phyloP scores from a whole-genome alignment of 202 grass and related monocot genomes.

The Zizania palustris region DNA sequence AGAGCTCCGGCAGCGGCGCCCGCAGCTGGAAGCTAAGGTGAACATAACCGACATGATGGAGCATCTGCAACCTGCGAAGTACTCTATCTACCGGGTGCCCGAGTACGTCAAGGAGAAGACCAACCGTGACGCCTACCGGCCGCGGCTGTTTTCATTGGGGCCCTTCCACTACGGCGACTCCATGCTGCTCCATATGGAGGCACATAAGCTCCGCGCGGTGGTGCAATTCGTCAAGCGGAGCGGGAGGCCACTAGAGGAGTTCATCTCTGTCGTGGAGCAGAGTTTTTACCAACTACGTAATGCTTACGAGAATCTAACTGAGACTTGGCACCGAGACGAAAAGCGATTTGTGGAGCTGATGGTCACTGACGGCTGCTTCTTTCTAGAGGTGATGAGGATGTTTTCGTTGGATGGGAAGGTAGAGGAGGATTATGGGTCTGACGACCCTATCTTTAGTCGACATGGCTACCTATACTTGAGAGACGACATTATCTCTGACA shows the following conservation, averaged over 20 bases:
- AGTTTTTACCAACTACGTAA: slow-evolving; percentile 29
- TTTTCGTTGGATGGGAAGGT: not conserved
- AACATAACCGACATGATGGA: too few relatives aligned
- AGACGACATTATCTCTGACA: slow-evolving; percentile 42
- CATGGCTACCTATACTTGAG: slow-evolving; percentile 46
- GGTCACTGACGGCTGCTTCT: slow-evolving; percentile 49
- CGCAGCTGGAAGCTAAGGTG: too few relatives aligned
- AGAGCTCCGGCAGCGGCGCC: too few relatives aligned
- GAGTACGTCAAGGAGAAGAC: not conserved
- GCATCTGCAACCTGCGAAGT: slow-evolving; percentile 49
- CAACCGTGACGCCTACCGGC: not conserved
- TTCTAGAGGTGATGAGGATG: slow-evolving; percentile 42
- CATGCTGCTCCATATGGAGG: slow-evolving; percentile 43
- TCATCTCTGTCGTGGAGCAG: slow-evolving; percentile 41
- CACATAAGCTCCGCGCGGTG: slow-evolving; percentile 59
- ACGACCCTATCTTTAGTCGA: slow-evolving; percentile 1
- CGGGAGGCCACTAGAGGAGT: slow-evolving; percentile 26
- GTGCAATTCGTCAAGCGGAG: slow-evolving; percentile 50
- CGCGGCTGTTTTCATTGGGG: slow-evolving; percentile 43
- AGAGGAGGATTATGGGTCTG: not conserved
- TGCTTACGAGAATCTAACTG: slow-evolving; percentile 37
- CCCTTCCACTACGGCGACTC: slow-evolving; percentile 61
- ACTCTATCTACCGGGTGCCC: not conserved
- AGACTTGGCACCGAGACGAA: too few relatives aligned
- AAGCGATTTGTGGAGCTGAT: slow-evolving; percentile 48